Percentiles rank a stretch among this genome's conserved stretches.
Conservation (phyloP, 2,329 filamentous ascomycete genomes). For the Exophiala mesophila region DNA sequence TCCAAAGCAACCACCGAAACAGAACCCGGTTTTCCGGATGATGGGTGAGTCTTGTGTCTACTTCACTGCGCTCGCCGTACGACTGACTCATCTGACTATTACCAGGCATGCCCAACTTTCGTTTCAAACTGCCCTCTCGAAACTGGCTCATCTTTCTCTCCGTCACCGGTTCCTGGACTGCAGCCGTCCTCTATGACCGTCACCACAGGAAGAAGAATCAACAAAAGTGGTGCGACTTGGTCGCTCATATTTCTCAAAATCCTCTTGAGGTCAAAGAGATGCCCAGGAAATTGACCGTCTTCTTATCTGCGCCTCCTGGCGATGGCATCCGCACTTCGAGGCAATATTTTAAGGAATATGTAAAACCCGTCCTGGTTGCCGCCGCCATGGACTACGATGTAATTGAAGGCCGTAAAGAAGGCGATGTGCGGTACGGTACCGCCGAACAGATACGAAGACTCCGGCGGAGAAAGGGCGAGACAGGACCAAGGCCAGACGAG, state of each 20-base stretch:
- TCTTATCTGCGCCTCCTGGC: constrained; percentile 77
- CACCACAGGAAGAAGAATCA: constrained; percentile 81
- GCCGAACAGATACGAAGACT: constrained; percentile 75
- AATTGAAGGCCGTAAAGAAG: constrained; percentile 83
- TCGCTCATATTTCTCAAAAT: constrained; percentile 77
- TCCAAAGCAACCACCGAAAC: constrained; percentile 43
- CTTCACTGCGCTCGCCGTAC: constrained; percentile 7
- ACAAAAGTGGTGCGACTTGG: constrained; percentile 77
- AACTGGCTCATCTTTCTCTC: constrained; percentile 97
- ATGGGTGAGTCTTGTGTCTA: constrained; percentile 46
- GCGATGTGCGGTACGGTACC: constrained; percentile 82
- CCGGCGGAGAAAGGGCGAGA: constrained; percentile 57
- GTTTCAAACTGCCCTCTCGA: constrained; percentile 79
- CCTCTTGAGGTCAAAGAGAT: constrained; percentile 67
- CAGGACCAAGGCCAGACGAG: constrained; percentile 40
- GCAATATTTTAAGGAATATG: constrained; percentile 92
- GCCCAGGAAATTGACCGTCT: constrained; percentile 79
- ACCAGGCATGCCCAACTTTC: constrained; percentile 74
- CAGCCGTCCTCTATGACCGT: constrained; percentile 84
- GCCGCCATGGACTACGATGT: constrained; percentile 95
- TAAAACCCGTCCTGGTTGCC: constrained; percentile 86
- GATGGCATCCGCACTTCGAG: constrained; percentile 80
- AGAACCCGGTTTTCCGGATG: constrained; percentile 70
- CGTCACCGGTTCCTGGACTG: constrained; percentile 70
- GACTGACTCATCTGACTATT: constrained; percentile 18